Evolutionary conservation across 306 rosid genomes (phyloP).

Genomic region (Medicago lupulina): DNA sequence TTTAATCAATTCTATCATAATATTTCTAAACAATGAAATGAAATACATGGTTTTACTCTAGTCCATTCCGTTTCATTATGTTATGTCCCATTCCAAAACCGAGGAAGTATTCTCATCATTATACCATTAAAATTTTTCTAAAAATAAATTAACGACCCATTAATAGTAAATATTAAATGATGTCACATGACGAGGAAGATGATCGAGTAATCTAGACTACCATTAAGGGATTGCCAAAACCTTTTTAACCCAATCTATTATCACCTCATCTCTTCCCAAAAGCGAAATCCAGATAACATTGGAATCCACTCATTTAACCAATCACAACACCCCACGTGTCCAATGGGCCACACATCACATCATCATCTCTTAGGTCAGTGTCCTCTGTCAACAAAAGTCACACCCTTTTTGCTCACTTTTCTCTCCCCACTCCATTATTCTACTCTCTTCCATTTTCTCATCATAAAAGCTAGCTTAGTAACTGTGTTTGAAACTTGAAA

Average conservation of each 20-base stretch:
- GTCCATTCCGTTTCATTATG: no score
- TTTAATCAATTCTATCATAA: no score
- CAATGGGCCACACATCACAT: constrained; percentile 41
- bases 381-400: constrained; percentile 43
- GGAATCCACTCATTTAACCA: constrained; percentile 62
- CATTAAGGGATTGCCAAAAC: constrained; percentile 14
- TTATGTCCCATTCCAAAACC: no score
- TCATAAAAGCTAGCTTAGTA: background rate
- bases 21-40: no score
- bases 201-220: constrained; percentile 28
- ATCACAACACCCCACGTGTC: constrained; percentile 50
- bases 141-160: no score
- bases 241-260: constrained; percentile 34
- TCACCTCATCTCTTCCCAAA: constrained; percentile 46
- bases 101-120: no score
- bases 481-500: no score
- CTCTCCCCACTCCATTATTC: background rate
- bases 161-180: background rate
- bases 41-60: no score
- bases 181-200: background rate
- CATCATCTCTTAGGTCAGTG: constrained; percentile 44
- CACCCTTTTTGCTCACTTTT: constrained; percentile 37
- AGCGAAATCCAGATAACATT: constrained; percentile 85
- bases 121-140: no score
- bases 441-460: background rate